phyloP scores from a whole-genome alignment of 352 stramenopile species.

The Phytophthora pinifolia region DNA sequence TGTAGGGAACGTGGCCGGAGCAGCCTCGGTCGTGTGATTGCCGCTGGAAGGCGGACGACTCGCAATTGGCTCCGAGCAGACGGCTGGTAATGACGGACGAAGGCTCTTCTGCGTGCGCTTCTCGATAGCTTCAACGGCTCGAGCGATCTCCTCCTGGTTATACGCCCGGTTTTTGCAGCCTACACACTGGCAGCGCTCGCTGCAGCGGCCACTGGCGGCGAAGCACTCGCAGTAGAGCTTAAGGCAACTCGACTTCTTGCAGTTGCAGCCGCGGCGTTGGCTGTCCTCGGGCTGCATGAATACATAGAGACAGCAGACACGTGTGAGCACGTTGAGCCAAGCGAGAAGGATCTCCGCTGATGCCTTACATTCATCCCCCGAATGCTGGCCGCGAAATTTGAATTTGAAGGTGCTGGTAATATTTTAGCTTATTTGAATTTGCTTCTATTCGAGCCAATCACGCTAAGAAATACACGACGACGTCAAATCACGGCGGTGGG shows the following conservation, averaged over 20 bases:
- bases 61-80: conserved; percentile 5
- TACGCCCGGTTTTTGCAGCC: conserved; percentile 73
- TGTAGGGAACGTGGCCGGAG: conserved; percentile 17
- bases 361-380: conserved; percentile 14
- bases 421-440: too few species aligned
- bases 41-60: neutral
- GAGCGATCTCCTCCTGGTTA: conserved; percentile 56
- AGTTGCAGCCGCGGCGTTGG: conserved; percentile 88
- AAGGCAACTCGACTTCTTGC: conserved; percentile 96
- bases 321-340: conserved; percentile 4
- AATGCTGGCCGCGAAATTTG: conserved; percentile 22
- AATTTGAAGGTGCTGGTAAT: conserved; percentile 31
- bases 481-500: too few species aligned
- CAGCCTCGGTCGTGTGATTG: too few species aligned
- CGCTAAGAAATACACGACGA: too few species aligned
- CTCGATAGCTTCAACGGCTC: conserved; percentile 55
- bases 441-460: neutral
- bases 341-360: neutral
- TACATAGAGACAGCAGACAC: conserved; percentile 17
- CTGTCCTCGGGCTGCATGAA: neutral
- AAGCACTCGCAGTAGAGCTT: conserved; percentile 93
- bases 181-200: conserved; percentile 70
- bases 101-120: conserved; percentile 54
- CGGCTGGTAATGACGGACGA: conserved; percentile 30
- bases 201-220: conserved; percentile 47